Base-by-base conservation (phyloP, 2,329 filamentous ascomycete species). In the Rutstroemia sp. region DNA sequence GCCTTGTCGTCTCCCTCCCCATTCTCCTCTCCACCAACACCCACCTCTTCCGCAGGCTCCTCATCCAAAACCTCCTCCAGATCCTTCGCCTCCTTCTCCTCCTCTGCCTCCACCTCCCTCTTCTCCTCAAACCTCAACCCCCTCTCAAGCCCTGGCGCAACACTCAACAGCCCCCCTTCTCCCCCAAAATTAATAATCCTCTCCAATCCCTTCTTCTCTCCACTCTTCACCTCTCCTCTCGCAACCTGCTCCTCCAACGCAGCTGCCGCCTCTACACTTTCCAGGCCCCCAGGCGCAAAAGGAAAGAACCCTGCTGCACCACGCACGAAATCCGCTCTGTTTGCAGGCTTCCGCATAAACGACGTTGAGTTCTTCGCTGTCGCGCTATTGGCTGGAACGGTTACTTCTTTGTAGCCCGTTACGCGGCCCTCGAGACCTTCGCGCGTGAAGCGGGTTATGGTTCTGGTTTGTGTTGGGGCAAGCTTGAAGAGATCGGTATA, bases 341-440 rank as follows among this genome's bases (percentile, higher is more conserved):
- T 86, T 14, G 90, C 92, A 3, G 92, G 92, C 68, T 95, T 95
- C 47, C 94, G 82, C 16, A 88, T 76, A 42, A 96, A 77, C 5
- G 91, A 96, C 0, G 92, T 97, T 2, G 91, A 96, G 68, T 95
- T 96, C 74, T 96, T 99, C 49, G 91, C 92, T 16, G 89, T 96
- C 16, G 88, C 90, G 66, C 88, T 95, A 66, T 85, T 88, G 37
- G 90, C 90, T 5, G 92, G 90, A 8, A 97, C 85, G 1, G 94
- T 96, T 51, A 97, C 89, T 70, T 96, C 94, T 68, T 86, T 88
- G 72, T 99, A 97, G 51, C 92, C 92, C 8, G 90, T 95, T 23
- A 99, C 92, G 52, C 87, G 82, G 21, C 94, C 94, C 72, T 97
- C 91, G 14, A 97, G 79, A 5, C 94, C 94, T 72, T 96, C 90